Conservation (phyloP, 208 protist genomes). For the Acanthamoeba triangularis region DNA sequence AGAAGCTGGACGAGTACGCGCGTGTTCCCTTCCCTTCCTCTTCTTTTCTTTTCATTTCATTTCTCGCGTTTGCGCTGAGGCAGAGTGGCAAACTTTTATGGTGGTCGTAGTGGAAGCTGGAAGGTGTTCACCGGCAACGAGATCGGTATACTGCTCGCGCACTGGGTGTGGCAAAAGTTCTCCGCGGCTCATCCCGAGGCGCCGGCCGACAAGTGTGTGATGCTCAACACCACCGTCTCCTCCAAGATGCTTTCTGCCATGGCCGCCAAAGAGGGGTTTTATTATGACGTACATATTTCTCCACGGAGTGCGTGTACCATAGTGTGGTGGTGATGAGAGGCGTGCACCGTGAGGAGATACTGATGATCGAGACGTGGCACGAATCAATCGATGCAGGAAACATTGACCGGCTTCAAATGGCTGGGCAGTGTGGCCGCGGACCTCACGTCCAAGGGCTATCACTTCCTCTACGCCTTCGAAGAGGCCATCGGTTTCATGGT, state of each 20-base stretch:
- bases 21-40: background rate
- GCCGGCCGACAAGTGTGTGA: constrained; percentile 73
- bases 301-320: background rate
- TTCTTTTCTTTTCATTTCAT: no score
- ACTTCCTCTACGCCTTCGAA: constrained; percentile 97
- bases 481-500: constrained; percentile 98
- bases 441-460: constrained; percentile 82
- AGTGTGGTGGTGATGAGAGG: no score
- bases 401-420: constrained; percentile 99
- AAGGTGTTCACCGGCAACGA: constrained; percentile 98
- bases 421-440: constrained; percentile 95
- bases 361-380: no score
- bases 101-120: constrained; percentile 91
- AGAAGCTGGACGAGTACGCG: constrained; percentile 84
- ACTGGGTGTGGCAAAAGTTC: constrained; percentile 94
- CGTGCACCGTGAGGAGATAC: no score
- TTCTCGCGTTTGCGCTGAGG: background rate
- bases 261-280: constrained; percentile 94
- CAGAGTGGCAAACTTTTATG: background rate
- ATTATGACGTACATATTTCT: constrained; percentile 4
- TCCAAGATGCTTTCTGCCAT: constrained; percentile 95
- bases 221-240: constrained; percentile 93
- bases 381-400: constrained; percentile 91
- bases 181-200: background rate
- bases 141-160: constrained; percentile 97